Percentiles rank a stretch among this genome's conserved stretches.
Conservation (phyloP, 768 basidiomycete genomes). For the Pleurotus pulmonarius region DNA sequence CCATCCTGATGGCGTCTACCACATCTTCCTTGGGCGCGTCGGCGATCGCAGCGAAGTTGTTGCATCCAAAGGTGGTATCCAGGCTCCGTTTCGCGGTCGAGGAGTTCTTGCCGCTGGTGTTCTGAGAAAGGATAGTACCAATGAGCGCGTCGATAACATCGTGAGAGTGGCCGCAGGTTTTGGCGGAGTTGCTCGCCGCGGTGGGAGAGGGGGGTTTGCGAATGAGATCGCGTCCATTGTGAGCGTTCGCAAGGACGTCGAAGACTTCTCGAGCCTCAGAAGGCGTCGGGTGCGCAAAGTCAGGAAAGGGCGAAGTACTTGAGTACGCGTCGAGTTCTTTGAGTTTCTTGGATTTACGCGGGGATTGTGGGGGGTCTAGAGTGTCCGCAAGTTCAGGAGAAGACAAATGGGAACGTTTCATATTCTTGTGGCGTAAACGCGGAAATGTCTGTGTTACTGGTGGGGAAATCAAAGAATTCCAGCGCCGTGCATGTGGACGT, state of each 20-base stretch:
- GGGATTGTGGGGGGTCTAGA: conserved; percentile 8
- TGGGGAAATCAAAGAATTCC: too few relatives aligned
- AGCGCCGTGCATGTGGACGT: too few relatives aligned
- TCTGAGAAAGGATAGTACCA: conserved; percentile 57
- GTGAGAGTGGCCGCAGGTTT: conserved; percentile 41
- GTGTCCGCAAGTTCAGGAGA: not conserved
- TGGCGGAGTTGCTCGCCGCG: conserved; percentile 31
- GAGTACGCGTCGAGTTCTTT: conserved; percentile 42
- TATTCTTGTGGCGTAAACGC: not conserved
- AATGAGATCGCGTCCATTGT: conserved; percentile 27
- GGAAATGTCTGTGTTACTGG: too few relatives aligned
- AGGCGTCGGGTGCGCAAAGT: conserved; percentile 39
- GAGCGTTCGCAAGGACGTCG: conserved; percentile 34
- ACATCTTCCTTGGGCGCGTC: conserved; percentile 36
- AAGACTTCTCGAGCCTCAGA: conserved; percentile 36
- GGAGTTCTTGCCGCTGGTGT: conserved; percentile 48
- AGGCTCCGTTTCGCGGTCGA: conserved; percentile 45
- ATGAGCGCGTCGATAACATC: conserved; percentile 59
- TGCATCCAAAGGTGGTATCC: conserved; percentile 44
- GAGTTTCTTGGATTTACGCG: conserved; percentile 40
- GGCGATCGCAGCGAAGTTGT: conserved; percentile 48
- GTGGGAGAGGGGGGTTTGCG: conserved; percentile 19
- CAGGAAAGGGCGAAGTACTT: conserved; percentile 42
- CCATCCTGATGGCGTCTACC: conserved; percentile 45
- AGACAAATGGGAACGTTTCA: conserved; percentile 1